Evolutionary conservation across 352 stramenopile species (phyloP).

Genomic region (Pythium aristosporum): DNA sequence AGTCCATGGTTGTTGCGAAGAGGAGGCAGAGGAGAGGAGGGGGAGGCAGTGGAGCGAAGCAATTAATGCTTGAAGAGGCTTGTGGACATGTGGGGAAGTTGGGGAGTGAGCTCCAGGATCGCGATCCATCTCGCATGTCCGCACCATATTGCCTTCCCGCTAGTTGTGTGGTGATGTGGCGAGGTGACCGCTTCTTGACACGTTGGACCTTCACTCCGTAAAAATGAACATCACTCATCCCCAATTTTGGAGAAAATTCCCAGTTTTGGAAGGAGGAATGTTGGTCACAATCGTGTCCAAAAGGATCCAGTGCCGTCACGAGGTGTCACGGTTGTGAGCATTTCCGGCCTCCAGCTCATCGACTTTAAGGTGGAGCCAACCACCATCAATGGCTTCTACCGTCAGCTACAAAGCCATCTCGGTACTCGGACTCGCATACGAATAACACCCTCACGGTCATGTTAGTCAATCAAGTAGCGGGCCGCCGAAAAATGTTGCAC

Average conservation of each 20-base stretch:
- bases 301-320: neutral
- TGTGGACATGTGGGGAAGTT: slow-evolving; percentile 29
- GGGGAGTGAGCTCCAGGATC: slow-evolving; percentile 19
- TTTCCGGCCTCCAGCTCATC: too few relatives aligned
- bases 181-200: slow-evolving; percentile 20
- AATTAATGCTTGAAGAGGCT: slow-evolving; percentile 15
- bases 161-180: neutral
- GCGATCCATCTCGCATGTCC: neutral
- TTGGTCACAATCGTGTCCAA: slow-evolving; percentile 19
- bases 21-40: slow-evolving; percentile 2
- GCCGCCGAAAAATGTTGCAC: slow-evolving; percentile 10
- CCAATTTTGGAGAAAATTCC: slow-evolving; percentile 29
- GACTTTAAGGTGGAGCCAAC: too few relatives aligned
- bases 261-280: slow-evolving; percentile 20
- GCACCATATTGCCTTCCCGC: neutral
- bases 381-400: neutral
- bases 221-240: slow-evolving; percentile 27
- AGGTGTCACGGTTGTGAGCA: neutral
- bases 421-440: too few relatives aligned
- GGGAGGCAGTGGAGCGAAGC: neutral
- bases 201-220: slow-evolving; percentile 27
- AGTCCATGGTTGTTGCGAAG: slow-evolving; percentile 22
- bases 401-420: neutral
- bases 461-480: too few relatives aligned
- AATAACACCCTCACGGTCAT: too few relatives aligned